Evolutionary conservation across 106 monocot species (phyloP), one percentile per base, ranked within the genome.

Genomic region (Dendrobium officinale): DNA sequence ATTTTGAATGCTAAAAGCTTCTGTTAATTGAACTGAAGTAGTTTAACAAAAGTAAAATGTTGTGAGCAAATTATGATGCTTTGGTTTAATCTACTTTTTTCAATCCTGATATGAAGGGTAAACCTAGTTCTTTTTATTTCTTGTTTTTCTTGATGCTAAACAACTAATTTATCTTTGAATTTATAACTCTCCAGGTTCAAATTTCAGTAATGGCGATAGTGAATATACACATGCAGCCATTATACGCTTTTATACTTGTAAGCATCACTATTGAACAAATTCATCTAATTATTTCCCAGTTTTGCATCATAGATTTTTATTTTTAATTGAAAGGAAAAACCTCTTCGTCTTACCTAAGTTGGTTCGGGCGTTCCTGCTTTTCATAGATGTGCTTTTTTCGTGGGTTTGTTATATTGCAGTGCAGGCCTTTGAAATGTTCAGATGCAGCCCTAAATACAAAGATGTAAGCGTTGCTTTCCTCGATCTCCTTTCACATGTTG

Each of bases 171-270:
- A 26, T 66, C n/a, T 73, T 8, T 79, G 81, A 47, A 42, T 33
- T 73, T 49, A 26, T 67, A 48, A 78, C 40, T 67, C 74, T 24
- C 72, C 81, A 96, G 96, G 96, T 75, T 77, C 55, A 47, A 88
- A 83, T 86, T 87, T 97, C 76, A 87, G 90, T 40, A n/a, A n/a
- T 20, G 67, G 77, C 47, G 85, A 85, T 20, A 84, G 51, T 64
- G 86, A 84, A 51, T 97, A 88, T 56, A 92, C 91, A 29, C 97
- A 94, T 88, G 94, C 90, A 75, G 89, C 89, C 77, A 87, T 91
- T 0, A 89, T 94, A 72, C 94, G 94, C 16, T 97, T 97, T 80
- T 89, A 87, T 78, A 89, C 92, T 77, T 27, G 94, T 97, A 92
- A 90, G 84, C 27, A 78, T 81, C 40, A 54, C 7, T 58, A n/a